A percentile compares a stretch with the other conserved stretches of the same genome.
phyloP scores from a whole-genome alignment of 257 asterid species.

The Nicotiana tomentosiformis region DNA sequence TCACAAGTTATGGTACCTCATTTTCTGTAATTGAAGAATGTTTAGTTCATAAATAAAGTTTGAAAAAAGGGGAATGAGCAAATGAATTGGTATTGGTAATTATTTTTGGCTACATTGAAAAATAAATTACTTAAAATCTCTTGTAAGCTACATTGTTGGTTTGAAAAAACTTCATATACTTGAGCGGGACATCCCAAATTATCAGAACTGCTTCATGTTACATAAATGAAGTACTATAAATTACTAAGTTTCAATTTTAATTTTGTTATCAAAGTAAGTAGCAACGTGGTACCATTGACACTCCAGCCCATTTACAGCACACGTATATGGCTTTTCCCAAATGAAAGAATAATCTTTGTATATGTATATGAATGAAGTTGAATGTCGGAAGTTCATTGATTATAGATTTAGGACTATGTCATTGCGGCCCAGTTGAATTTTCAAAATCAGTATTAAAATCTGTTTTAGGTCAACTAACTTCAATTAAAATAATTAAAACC shows the following conservation, averaged over 20 bases:
- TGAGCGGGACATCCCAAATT: too few relatives aligned
- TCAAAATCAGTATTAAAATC: background rate
- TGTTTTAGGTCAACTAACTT: background rate
- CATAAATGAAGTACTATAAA: too few relatives aligned
- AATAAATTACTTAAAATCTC: too few relatives aligned
- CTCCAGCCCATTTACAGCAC: background rate
- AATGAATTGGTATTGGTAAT: background rate
- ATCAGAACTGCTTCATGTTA: too few relatives aligned
- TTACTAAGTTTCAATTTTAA: background rate
- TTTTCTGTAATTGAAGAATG: background rate
- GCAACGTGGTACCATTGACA: background rate
- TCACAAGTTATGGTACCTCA: background rate
- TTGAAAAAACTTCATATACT: too few relatives aligned
- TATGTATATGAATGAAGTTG: background rate
- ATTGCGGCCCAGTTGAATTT: background rate
- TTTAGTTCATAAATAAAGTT: background rate
- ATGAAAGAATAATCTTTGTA: background rate
- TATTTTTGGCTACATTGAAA: too few relatives aligned
- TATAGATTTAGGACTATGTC: background rate
- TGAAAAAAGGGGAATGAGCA: background rate
- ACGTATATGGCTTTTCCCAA: background rate
- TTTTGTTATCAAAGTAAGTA: background rate
- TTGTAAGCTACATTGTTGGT: too few relatives aligned
- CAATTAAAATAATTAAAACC: background rate
- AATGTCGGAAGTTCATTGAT: background rate